Conservation (phyloP, 2,329 filamentous ascomycete genomes). For the Paraconiothyrium brasiliense region DNA sequence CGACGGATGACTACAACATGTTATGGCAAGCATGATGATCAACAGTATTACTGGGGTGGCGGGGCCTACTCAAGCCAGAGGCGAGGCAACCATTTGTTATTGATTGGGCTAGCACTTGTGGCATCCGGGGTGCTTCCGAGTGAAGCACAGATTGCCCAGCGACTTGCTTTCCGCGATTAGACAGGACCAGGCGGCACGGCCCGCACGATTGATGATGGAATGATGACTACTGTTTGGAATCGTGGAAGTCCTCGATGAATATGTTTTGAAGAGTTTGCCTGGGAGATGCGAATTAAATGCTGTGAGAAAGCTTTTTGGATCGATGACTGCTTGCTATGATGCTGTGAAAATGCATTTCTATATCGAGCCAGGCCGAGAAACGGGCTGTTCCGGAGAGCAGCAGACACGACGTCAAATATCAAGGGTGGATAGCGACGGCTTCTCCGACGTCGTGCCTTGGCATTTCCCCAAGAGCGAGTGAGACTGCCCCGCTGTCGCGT, state of each 20-base stretch:
- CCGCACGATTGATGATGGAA: constrained; percentile 34
- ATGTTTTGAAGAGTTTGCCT: constrained; percentile 21
- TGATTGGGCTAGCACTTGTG: constrained; percentile 7
- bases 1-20: background rate
- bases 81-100: constrained; percentile 1
- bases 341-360: background rate
- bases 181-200: constrained; percentile 20
- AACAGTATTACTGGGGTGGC: constrained; percentile 2
- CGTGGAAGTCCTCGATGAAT: background rate
- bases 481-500: background rate
- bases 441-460: background rate
- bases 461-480: no score
- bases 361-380: no score
- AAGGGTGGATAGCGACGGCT: no score
- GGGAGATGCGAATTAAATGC: constrained; percentile 14
- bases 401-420: no score
- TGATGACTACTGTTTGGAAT: constrained; percentile 22
- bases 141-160: background rate
- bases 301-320: background rate
- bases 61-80: constrained; percentile 7
- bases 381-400: no score
- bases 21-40: background rate
- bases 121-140: constrained; percentile 12
- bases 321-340: background rate
- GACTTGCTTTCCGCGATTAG: constrained; percentile 20